phyloP scores from a whole-genome alignment of 2,329 filamentous ascomycete genomes.

The Sphaerostilbella broomeana region DNA sequence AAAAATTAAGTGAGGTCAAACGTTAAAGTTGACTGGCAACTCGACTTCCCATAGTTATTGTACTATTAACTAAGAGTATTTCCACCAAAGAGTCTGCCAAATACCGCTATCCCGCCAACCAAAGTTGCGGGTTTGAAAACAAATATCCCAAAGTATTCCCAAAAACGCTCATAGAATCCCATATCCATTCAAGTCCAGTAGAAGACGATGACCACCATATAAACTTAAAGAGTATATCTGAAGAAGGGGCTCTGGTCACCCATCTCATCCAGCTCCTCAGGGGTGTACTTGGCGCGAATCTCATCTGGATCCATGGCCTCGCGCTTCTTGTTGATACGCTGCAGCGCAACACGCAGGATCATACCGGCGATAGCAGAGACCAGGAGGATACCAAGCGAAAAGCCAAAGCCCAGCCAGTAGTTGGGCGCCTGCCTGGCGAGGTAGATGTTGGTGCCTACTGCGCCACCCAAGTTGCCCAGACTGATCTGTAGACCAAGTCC shows the following conservation, averaged over 20 bases:
- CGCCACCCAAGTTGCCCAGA: constrained; percentile 1
- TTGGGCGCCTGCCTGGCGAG: neutral
- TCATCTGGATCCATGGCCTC: neutral
- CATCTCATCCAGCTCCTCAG: neutral
- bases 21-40: too few species aligned
- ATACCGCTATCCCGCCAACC: too few species aligned
- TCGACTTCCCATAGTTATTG: too few species aligned
- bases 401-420: constrained; percentile 4
- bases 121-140: too few species aligned
- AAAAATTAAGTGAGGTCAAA: too few species aligned
- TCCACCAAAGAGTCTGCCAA: too few species aligned
- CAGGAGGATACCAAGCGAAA: neutral
- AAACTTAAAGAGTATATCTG: neutral
- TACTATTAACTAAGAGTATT: too few species aligned
- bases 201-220: neutral
- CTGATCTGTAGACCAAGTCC: constrained; percentile 1
- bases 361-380: neutral
- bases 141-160: too few species aligned
- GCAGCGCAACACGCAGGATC: neutral
- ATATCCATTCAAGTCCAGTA: too few species aligned
- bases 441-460: constrained; percentile 3
- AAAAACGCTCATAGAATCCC: too few species aligned
- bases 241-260: neutral
- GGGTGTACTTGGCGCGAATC: neutral
- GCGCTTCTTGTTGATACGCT: neutral